These are phyloP conservation scores for Rhynchospora tenuis DNA, from an alignment of 176 grass and related monocot genomes.

Conservation along the genomic window DNA sequence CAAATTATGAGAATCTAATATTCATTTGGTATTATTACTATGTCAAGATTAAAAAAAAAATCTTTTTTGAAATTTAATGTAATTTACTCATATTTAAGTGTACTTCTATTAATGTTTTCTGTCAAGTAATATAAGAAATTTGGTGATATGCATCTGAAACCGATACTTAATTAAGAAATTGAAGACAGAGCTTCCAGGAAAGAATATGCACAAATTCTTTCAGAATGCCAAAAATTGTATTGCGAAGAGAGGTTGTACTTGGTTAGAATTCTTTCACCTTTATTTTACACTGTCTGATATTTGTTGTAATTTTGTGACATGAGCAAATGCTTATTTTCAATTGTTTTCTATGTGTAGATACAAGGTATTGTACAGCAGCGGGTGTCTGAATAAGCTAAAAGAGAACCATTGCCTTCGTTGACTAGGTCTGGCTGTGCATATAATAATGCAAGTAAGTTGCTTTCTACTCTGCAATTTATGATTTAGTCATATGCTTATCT, in stretches of 20 bases:
- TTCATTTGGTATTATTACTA: background rate
- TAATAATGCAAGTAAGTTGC: slow-evolving; percentile 72
- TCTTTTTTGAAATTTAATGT: background rate
- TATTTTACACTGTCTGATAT: slow-evolving; percentile 21
- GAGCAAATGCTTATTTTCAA: background rate
- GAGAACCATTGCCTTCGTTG: slow-evolving; percentile 86
- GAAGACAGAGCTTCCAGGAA: slow-evolving; percentile 86
- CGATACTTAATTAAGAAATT: slow-evolving; percentile 79
- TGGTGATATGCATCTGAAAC: slow-evolving; percentile 64
- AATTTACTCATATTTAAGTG: background rate
- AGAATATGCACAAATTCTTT: slow-evolving; percentile 80
- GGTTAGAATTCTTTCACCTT: slow-evolving; percentile 40
- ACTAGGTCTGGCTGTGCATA: slow-evolving; percentile 95
- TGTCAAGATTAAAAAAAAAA: background rate
- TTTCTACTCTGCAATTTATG: background rate
- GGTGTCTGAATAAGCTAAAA: slow-evolving; percentile 83
- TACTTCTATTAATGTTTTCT: background rate
- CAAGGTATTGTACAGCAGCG: slow-evolving; percentile 90
- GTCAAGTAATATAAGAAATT: background rate
- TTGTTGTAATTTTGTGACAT: background rate
- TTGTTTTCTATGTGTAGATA: slow-evolving; percentile 37
- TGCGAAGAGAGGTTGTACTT: slow-evolving; percentile 92
- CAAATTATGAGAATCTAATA: background rate
- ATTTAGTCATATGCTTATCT: background rate
- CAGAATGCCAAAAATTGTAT: slow-evolving; percentile 90